Base-by-base conservation (phyloP, 192 early-diverging fungal species). In the Pilaira anomala region DNA sequence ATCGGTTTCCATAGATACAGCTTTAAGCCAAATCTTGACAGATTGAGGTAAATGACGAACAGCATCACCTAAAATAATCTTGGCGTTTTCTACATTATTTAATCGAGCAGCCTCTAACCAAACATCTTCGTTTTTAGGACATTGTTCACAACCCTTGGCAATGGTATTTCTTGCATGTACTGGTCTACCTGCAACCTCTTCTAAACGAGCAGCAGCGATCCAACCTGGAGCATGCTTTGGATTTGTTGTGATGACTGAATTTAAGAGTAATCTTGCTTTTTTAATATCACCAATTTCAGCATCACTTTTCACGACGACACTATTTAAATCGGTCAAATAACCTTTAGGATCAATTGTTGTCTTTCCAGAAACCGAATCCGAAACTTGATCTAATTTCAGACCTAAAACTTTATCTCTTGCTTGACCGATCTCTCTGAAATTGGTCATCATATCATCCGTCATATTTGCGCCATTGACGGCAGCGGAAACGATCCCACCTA, bases 171-270 rank as follows among this genome's bases (percentile, higher is more conserved):
- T 80, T 0, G 97, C 97, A n/a, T 87, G 80, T 2, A 81, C 76
- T 46, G 86, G 73, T 63, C 96, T 94, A 16, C 88, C 85, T 1
- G 94, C 95, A 7, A 90, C 82, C 72, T 99, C 96, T 77, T 99
- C 97, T 41, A 98, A 75, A 51, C 96, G 88, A 11, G 97, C 97
- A 7, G 94, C 93, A 1, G 96, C 95, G 65, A 98, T 97, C 97
- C 97, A 99, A 42, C 94, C 97, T 18, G 96, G 91, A 4, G 94
- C 95, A 60, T 97, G 91, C 64, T 94, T 94, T 9, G 95, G 95
- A 74, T 97, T 98, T 3, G 97, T 91, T 11, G 83, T 84, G 28
- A 89, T 97, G 33, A 99, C 92, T 0, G 95, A 97, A 44, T 85
- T 84, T 9, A 98, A 80, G 30, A 99, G 79, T 44, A 87, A 78